Percentiles rank a stretch among this genome's conserved stretches.
Conservation (phyloP, 768 basidiomycete species). For the Phallus indusiatus region DNA sequence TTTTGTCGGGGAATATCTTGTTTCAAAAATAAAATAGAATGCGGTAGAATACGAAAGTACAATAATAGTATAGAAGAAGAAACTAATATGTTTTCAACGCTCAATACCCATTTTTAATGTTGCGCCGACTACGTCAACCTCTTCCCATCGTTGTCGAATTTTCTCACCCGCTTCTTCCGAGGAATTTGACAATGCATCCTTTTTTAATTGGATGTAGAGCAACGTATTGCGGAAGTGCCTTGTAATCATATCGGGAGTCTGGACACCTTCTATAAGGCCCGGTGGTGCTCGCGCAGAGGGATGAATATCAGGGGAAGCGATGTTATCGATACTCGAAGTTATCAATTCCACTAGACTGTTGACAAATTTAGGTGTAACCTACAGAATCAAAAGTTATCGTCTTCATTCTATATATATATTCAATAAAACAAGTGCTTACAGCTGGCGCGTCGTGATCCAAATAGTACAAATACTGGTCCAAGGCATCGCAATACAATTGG, state of each 20-base stretch:
- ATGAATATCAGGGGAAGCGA: constrained; percentile 80
- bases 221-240: constrained; percentile 92
- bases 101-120: constrained; percentile 78
- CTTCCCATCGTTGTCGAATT: constrained; percentile 54
- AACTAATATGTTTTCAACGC: not conserved
- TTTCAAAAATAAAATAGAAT: constrained; percentile 2
- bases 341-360: constrained; percentile 95
- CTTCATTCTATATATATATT: not conserved
- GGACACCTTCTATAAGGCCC: constrained; percentile 85
- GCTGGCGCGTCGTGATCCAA: constrained; percentile 89
- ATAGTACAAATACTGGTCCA: constrained; percentile 94
- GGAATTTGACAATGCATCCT: constrained; percentile 29
- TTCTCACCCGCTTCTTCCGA: constrained; percentile 33
- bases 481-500: constrained; percentile 90
- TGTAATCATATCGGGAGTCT: constrained; percentile 88
- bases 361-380: constrained; percentile 94
- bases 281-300: constrained; percentile 81
- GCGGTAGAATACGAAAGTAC: constrained; percentile 2
- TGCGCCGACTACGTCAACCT: constrained; percentile 84
- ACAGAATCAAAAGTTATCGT: constrained; percentile 7
- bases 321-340: constrained; percentile 86
- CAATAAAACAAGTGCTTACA: constrained; percentile 38
- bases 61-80: constrained; percentile 1
- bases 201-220: constrained; percentile 69
- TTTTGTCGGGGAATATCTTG: not conserved